Base-by-base conservation (phyloP, 1,284 basidiomycete species). In the Moesziomyces sp. region DNA sequence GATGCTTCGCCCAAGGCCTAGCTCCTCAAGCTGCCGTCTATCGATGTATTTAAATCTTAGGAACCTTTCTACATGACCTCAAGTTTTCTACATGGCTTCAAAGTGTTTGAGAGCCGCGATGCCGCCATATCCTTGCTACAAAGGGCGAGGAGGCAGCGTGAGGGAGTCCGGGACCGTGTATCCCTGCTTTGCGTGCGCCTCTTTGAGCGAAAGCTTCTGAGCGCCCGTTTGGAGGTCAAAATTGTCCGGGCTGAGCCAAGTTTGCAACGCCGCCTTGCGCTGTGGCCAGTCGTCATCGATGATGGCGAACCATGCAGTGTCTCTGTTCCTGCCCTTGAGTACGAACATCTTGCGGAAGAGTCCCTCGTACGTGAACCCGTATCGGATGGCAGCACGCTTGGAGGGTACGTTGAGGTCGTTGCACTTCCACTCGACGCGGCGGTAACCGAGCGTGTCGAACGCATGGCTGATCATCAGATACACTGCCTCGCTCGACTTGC, bases 391-490 rank as follows among this genome's bases (percentile, higher is more conserved):
- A 4, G 78, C 78, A 14, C 58, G 47, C 26, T 77, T 77, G 9
- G 72, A 76, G 3, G 65, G 68, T 5, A 16, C 24, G 45, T 79
- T 78, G 45, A 74, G 57, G 19, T 62, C 58, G 61, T 80, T 76
- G 42, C 70, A 74, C 56, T 80, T 80, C 78, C 78, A 80, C 53
- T 80, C 78, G 14, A 79, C 49, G 19, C 78, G 68, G 13, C 78
- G 53, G 28, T 66, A 75, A 1, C 59, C 60, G 3, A 77, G 35
- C 6, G 46, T 30, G 13, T 77, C 74, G 26, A 79, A 76, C 9
- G 68, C 63, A 21, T 72, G 56, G 9, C 38, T 50, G 10, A 74
- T 19, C 43, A 79, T 40, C 8, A 79, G 60, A 53, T 55, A 76
- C 1, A 79, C 49, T 1, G 57, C 58, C 55, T 80, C 78, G 23